These are phyloP conservation scores for Cladorrhinum sp. DNA, from an alignment of 2,329 filamentous ascomycete species.

Conservation along the genomic window DNA sequence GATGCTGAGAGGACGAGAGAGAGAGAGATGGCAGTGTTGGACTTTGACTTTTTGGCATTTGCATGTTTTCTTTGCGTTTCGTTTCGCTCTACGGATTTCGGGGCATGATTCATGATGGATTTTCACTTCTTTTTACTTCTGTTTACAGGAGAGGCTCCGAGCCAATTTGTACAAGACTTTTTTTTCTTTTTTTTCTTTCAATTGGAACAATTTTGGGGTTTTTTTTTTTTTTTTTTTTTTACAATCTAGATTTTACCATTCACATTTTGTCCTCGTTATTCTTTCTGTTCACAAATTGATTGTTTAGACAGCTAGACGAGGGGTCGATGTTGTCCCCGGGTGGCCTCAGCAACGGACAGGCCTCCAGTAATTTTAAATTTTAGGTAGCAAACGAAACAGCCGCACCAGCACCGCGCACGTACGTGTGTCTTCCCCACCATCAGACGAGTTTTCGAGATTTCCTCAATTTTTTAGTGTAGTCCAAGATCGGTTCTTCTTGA, in stretches of 20 bases:
- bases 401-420: not conserved
- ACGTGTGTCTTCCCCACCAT: too few species aligned
- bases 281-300: too few species aligned
- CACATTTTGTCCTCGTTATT: too few species aligned
- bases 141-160: not conserved
- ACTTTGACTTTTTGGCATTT: not conserved
- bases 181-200: not conserved
- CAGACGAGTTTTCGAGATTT: not conserved
- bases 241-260: not conserved
- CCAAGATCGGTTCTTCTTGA: not conserved
- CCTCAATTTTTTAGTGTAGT: not conserved
- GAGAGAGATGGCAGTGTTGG: not conserved
- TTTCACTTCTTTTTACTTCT: not conserved
- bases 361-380: not conserved
- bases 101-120: not conserved
- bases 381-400: not conserved
- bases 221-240: not conserved
- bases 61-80: not conserved
- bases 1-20: not conserved
- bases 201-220: not conserved
- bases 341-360: not conserved
- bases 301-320: not conserved
- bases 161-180: not conserved
- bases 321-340: not conserved
- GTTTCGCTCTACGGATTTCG: not conserved